Conservation (phyloP, 208 protist species). For the Blastocrithidia nonstop region DNA sequence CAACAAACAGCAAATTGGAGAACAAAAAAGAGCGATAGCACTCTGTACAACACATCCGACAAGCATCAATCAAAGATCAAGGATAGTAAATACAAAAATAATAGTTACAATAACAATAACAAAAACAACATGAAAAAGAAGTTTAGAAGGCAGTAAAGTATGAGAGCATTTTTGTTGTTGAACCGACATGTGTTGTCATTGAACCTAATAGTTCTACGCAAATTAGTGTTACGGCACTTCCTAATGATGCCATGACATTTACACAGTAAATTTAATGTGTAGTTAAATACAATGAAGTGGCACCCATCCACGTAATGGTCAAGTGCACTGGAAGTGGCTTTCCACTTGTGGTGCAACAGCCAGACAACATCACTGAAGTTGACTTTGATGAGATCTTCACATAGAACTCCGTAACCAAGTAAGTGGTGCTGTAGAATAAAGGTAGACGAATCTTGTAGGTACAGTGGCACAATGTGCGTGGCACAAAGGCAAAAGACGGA, state of each 20-base stretch:
- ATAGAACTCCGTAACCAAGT: slow-evolving; percentile 17
- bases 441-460: slow-evolving; percentile 80
- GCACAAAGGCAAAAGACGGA: slow-evolving; percentile 46
- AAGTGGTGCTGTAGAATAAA: slow-evolving; percentile 77
- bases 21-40: background rate
- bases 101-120: background rate
- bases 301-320: slow-evolving; percentile 28
- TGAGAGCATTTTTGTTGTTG: slow-evolving; percentile 18
- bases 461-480: slow-evolving; percentile 71
- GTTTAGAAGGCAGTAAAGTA: too few species aligned
- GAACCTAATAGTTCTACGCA: slow-evolving; percentile 26
- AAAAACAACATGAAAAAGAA: too few species aligned
- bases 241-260: slow-evolving; percentile 83
- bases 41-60: background rate
- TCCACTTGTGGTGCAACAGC: slow-evolving; percentile 54
- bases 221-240: slow-evolving; percentile 46
- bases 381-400: slow-evolving; percentile 89
- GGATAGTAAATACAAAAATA: background rate
- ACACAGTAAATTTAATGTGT: slow-evolving; percentile 56
- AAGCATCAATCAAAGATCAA: background rate
- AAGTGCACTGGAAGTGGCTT: slow-evolving; percentile 80
- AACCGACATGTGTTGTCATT: slow-evolving; percentile 35
- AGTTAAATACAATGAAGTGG: slow-evolving; percentile 28
- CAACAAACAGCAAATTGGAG: background rate
- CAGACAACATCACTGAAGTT: slow-evolving; percentile 14